Conservation (phyloP, 768 basidiomycete species). For the Lactifluus hygrophoroides region DNA sequence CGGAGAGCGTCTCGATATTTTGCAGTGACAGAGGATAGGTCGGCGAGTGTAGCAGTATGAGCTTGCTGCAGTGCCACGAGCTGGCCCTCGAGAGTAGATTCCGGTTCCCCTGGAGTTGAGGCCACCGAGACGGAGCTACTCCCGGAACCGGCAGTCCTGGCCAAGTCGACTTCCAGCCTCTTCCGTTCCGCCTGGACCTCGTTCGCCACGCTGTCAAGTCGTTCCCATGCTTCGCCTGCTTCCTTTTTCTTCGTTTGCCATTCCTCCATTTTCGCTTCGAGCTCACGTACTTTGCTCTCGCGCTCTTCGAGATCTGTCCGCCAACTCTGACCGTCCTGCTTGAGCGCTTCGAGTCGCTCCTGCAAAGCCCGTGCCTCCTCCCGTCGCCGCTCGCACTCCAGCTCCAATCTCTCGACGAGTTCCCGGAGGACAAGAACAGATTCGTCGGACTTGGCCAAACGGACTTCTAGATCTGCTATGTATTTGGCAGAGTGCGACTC, state of each 20-base stretch:
- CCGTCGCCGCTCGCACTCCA: slow-evolving; percentile 63
- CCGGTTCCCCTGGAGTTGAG: slow-evolving; percentile 27
- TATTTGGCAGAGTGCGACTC: slow-evolving; percentile 69
- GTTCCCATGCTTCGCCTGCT: slow-evolving; percentile 54
- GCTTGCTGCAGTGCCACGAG: slow-evolving; percentile 71
- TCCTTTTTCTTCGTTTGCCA: slow-evolving; percentile 68
- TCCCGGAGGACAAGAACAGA: slow-evolving; percentile 60
- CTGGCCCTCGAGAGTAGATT: slow-evolving; percentile 47
- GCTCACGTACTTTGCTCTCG: slow-evolving; percentile 62
- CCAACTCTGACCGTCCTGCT: slow-evolving; percentile 74
- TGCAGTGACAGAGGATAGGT: slow-evolving; percentile 64
- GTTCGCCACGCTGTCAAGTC: slow-evolving; percentile 58
- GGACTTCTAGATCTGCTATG: slow-evolving; percentile 78
- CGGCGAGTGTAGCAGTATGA: slow-evolving; percentile 69
- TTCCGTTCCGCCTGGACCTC: slow-evolving; percentile 65
- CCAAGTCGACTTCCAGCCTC: slow-evolving; percentile 43
- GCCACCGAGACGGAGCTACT: slow-evolving; percentile 26
- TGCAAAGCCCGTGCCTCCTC: slow-evolving; percentile 67
- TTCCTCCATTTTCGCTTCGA: slow-evolving; percentile 72
- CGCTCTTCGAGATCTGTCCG: slow-evolving; percentile 76
- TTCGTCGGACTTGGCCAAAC: slow-evolving; percentile 71
- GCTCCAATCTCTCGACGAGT: slow-evolving; percentile 69
- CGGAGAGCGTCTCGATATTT: slow-evolving; percentile 87
- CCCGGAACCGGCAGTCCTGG: slow-evolving; percentile 21
- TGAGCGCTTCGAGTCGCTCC: slow-evolving; percentile 55